A percentile compares a stretch with the other conserved stretches of the same genome.
Conservation (phyloP, 2,329 filamentous ascomycete genomes). For the Myrmaecium sp. region DNA sequence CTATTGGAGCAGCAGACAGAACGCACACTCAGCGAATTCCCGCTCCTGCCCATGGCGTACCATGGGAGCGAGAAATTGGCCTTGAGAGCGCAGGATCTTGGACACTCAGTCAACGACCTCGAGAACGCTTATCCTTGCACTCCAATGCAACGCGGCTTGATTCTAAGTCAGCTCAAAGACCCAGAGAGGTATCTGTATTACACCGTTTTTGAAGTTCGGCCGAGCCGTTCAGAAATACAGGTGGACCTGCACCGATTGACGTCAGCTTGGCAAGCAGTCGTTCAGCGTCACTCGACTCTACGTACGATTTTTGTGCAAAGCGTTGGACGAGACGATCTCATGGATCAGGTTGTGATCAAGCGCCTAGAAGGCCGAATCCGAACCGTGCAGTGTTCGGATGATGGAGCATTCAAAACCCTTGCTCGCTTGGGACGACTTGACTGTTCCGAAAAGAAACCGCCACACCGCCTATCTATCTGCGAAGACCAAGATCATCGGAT, state of each 20-base stretch:
- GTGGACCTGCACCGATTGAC: slow-evolving; percentile 13
- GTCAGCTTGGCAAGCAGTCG: slow-evolving; percentile 18
- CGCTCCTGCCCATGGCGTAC: slow-evolving; percentile 15
- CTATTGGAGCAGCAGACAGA: too few species aligned
- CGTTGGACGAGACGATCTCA: slow-evolving; percentile 14
- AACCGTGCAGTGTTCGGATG: too few species aligned
- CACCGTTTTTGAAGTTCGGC: slow-evolving; percentile 13
- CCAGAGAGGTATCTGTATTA: slow-evolving; percentile 15
- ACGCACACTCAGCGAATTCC: slow-evolving; percentile 13
- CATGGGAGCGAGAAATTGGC: slow-evolving; percentile 13
- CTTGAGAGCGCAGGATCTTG: slow-evolving; percentile 5
- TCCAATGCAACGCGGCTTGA: slow-evolving; percentile 16
- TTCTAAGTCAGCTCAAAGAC: slow-evolving; percentile 14
- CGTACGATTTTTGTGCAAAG: slow-evolving; percentile 19
- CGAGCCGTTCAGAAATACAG: slow-evolving; percentile 5
- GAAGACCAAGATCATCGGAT: slow-evolving; percentile 20
- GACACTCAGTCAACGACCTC: slow-evolving; percentile 6
- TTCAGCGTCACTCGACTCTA: slow-evolving; percentile 15
- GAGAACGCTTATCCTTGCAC: slow-evolving; percentile 16
- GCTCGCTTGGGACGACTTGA: too few species aligned
- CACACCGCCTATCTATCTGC: slow-evolving; percentile 30
- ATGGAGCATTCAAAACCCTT: too few species aligned
- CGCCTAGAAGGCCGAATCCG: slow-evolving; percentile 5
- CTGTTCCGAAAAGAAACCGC: slow-evolving; percentile 17
- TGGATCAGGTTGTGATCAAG: slow-evolving; percentile 17